Evolutionary conservation across 352 stramenopile genomes (phyloP).

Genomic region (Phytopythium mirpurense): DNA sequence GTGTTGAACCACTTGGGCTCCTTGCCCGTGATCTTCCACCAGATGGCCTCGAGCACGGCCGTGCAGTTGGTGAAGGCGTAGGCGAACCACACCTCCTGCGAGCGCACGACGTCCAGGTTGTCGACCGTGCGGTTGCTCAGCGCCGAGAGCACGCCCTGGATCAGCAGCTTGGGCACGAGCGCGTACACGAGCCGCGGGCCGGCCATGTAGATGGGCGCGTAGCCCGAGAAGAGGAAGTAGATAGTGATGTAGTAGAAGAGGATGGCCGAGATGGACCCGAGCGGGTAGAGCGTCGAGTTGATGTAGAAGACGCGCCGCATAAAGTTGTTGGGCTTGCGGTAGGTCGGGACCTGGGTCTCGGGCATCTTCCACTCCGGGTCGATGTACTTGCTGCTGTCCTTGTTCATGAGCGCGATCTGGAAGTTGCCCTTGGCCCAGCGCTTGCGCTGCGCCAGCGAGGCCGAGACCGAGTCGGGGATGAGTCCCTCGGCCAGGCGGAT

Average conservation of each 20-base stretch:
- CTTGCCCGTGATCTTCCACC: conserved; percentile 81
- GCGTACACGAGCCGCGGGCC: conserved; percentile 63
- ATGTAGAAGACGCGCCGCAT: conserved; percentile 80
- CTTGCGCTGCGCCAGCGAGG: conserved; percentile 68
- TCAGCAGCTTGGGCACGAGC: conserved; percentile 73
- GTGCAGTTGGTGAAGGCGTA: conserved; percentile 82
- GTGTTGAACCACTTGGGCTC: conserved; percentile 82
- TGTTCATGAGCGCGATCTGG: conserved; percentile 81
- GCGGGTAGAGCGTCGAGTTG: conserved; percentile 76
- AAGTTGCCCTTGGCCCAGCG: conserved; percentile 87
- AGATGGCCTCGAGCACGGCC: conserved; percentile 70
- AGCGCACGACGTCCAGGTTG: conserved; percentile 80
- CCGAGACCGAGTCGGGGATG: conserved; percentile 69
- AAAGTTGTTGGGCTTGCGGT: conserved; percentile 63
- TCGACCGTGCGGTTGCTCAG: conserved; percentile 81
- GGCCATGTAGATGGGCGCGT: conserved; percentile 80
- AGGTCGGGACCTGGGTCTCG: conserved; percentile 46
- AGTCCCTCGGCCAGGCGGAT: conserved; percentile 76
- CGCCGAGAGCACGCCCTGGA: conserved; percentile 68
- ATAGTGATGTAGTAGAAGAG: conserved; percentile 85
- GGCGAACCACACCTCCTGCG: conserved; percentile 80
- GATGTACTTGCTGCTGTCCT: conserved; percentile 69
- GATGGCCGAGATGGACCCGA: conserved; percentile 73
- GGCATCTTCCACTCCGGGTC: conserved; percentile 81
- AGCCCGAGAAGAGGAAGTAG: conserved; percentile 81